These are phyloP conservation scores for Mortierella sp. DNA, from an alignment of 371 early-diverging fungal species.

Conservation along the genomic window DNA sequence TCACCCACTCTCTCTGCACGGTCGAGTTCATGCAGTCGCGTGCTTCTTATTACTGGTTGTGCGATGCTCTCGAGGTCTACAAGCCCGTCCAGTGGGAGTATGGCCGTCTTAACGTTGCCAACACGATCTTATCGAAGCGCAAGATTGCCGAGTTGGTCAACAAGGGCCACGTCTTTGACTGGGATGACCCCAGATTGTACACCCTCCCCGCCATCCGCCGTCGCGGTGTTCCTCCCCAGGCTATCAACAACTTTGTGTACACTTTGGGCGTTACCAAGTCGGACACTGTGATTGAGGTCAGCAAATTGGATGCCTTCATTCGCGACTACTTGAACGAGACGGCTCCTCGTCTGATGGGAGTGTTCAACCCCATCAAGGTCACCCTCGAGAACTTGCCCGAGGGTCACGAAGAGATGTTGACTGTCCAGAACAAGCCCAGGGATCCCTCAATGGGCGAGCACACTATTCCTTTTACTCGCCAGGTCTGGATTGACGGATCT, in stretches of 20 bases:
- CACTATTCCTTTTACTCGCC: conserved; percentile 88
- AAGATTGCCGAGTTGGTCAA: conserved; percentile 95
- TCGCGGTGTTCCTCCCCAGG: conserved; percentile 98
- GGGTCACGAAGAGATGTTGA: conserved; percentile 78
- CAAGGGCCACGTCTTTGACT: conserved; percentile 84
- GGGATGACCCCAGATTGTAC: conserved; percentile 99
- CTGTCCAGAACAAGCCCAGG: conserved; percentile 90
- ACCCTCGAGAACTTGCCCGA: conserved; percentile 89
- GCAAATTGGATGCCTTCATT: conserved; percentile 95
- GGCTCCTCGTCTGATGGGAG: conserved; percentile 94
- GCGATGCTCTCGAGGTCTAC: conserved; percentile 98
- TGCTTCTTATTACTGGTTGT: conserved; percentile 99
- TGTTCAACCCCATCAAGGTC: conserved; percentile 92
- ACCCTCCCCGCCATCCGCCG: conserved; percentile 98
- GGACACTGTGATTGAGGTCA: conserved; percentile 91
- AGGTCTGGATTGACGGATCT: conserved; percentile 93
- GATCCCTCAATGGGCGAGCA: conserved; percentile 88
- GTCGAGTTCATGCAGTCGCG: conserved; percentile 97
- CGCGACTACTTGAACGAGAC: conserved; percentile 95
- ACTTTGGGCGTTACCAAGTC: conserved; percentile 95
- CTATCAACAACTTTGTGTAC: conserved; percentile 99
- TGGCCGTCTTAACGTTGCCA: conserved; percentile 96
- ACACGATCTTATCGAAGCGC: conserved; percentile 98
- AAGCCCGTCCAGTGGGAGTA: conserved; percentile 99
- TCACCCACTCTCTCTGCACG: conserved; percentile 99